Base-by-base conservation (phyloP, 371 early-diverging fungal species). In the Rhizopus stolonifer region DNA sequence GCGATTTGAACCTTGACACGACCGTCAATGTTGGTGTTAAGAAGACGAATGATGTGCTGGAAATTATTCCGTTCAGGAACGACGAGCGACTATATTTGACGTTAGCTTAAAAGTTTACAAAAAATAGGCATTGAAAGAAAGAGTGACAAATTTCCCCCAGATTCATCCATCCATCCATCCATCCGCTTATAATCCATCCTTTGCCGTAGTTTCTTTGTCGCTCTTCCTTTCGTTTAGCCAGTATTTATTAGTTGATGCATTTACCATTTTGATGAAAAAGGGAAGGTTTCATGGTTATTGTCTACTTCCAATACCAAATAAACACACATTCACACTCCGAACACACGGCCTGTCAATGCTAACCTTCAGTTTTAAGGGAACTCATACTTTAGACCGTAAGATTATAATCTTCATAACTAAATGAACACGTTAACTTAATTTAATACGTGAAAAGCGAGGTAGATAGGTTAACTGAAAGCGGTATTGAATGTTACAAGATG, bases 11-110 rank as follows among this genome's bases (percentile, higher is more conserved):
- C 84, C 82, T 94, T 96, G 69, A 85, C 85, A 76, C 91, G 92
- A 67, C 99, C 99, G 77, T 99, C 94, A 72, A 99, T 90, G 88
- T 99, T 99, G 76, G 99, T 99, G 91, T 99, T 99, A 72, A 95
- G 92, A 61, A 99, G 88, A 96, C 99, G 99, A 69, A 98, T 83
- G 83, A 99, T 99, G 87, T 94, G 93, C 82, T 96, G 98, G 86
- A 99, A 95, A 70, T 60, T 44, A 39, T 81, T 84, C 83, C 87
- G 86, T 69, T 89, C 91, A 54, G 91, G 87, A 70, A 91, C 92
- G 58, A 91, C 89, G 81, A 93, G 86, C 67, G 94, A 93, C 93
- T 88, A 68, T 36, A 36, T 22, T 42, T 43, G 49, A 17, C 25
- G 15, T 42, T 25, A 24, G 45, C 19, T 26, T 45, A 3, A 7